A percentile compares a stretch with the other conserved stretches of the same genome.
Evolutionary conservation across 2,329 filamentous ascomycete genomes (phyloP).

Genomic region (Xylariaceae sp.): DNA sequence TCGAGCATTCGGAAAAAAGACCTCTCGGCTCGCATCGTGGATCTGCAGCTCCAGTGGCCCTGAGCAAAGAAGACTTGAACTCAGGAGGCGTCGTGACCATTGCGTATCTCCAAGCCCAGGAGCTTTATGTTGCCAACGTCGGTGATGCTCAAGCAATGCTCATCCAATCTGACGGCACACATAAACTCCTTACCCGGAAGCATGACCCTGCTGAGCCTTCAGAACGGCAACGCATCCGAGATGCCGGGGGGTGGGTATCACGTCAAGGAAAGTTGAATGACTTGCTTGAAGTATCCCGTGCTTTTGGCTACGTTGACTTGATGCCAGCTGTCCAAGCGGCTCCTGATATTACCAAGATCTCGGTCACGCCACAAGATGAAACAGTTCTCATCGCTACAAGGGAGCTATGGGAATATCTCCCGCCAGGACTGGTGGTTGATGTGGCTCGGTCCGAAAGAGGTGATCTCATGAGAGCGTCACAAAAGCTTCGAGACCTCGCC

Average conservation of each 20-base stretch:
- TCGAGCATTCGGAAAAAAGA: constrained; percentile 74
- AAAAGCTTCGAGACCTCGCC: constrained; percentile 89
- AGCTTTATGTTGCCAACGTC: constrained; percentile 91
- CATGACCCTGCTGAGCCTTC: constrained; percentile 85
- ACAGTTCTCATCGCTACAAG: constrained; percentile 87
- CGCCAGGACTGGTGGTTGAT: constrained; percentile 86
- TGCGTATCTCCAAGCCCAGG: constrained; percentile 81
- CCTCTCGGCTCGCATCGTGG: constrained; percentile 64
- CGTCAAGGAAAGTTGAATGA: constrained; percentile 93
- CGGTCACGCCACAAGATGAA: constrained; percentile 83
- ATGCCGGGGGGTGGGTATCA: constrained; percentile 93
- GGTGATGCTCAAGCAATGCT: constrained; percentile 95
- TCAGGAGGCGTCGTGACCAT: constrained; percentile 91
- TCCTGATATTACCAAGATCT: constrained; percentile 74
- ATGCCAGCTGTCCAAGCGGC: constrained; percentile 92
- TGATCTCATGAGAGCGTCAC: constrained; percentile 91
- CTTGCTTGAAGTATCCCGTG: constrained; percentile 81
- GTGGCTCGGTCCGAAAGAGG: constrained; percentile 80
- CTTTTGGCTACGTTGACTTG: constrained; percentile 90
- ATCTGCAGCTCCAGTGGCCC: constrained; percentile 66
- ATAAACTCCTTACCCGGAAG: constrained; percentile 81
- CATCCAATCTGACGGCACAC: constrained; percentile 80
- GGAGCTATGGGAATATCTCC: constrained; percentile 93
- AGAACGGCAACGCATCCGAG: constrained; percentile 84
- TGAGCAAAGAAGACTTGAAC: constrained; percentile 84